Evolutionary conservation across 164 flowering plant species (phyloP), one percentile per base, ranked within the genome.

Genomic region (Brasenia schreberi): DNA sequence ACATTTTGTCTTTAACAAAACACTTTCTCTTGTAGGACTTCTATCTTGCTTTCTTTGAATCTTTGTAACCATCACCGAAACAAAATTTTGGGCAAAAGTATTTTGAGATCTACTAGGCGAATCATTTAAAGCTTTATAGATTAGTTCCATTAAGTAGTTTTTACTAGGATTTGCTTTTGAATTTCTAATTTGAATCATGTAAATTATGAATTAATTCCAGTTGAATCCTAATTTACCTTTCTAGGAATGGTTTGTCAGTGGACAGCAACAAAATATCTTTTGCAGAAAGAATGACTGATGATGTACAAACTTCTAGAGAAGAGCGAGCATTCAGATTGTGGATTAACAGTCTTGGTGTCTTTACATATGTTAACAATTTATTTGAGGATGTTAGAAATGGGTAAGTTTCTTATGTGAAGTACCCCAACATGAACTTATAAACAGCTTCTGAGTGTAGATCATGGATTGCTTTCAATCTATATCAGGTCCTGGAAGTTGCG

Each of bases 371-470:
- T 64, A 87, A 88, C 73, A 90, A 88, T 77, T 76, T 92, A 73
- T 92, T 92, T 72, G 97, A 92, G 82, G 97, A 92, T 82, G 96
- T 92, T 43, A 84, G 94, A 72, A 86, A 82, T 77, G 98, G 97
- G 97, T 92, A 61, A 81, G 88, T 64, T 72, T 52, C 49, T 23
- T 44, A 60, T 63, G 12, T 45, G 53, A 45, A 45, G 11, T 4
- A 12, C 53, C 53, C 12, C 7, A 7, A 12, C 6, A 45, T 45
- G 12, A 45, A 7, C 53, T 45, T 45, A 12, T 45, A 7, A 45
- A 45, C 7, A 45, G 7, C 7, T 12, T 45, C 5, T 12, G 12
- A 7, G 53, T 45, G 53, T 12, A 45, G 53, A 45, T 12, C 53
- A 45, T 45, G 27, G 27, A 23, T 23, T 23, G 2, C 27, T 23